Conservation (phyloP, 1,139 yeast species). For the Groenewaldozyma sp. region DNA sequence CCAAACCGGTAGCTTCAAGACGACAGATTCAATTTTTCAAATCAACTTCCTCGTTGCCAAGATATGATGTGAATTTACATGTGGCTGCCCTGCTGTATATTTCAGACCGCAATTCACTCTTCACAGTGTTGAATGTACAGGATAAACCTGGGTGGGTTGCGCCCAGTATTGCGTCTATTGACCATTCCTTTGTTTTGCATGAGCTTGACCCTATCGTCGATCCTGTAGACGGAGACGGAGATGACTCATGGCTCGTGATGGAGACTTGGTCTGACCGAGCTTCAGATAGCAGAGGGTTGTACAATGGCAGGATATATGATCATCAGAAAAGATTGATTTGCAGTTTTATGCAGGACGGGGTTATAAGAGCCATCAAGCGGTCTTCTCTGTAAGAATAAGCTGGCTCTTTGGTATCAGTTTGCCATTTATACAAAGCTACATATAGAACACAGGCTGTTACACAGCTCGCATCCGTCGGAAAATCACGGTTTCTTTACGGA, state of each 20-base stretch:
- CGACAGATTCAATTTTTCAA: neutral
- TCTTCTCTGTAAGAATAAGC: no score
- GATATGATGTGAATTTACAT: conserved; percentile 22
- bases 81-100: conserved; percentile 26
- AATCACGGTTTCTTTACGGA: no score
- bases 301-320: conserved; percentile 27
- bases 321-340: conserved; percentile 19
- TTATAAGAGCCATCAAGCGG: conserved; percentile 16
- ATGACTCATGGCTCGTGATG: conserved; percentile 25
- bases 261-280: conserved; percentile 27
- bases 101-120: conserved; percentile 29
- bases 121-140: conserved; percentile 25
- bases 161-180: conserved; percentile 25
- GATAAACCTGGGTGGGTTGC: conserved; percentile 14
- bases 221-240: no score
- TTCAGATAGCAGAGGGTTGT: conserved; percentile 25
- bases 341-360: conserved; percentile 30
- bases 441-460: no score
- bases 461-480: no score
- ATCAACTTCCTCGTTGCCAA: conserved; percentile 7
- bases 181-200: conserved; percentile 27
- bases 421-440: no score
- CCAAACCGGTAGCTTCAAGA: neutral
- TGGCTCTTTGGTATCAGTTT: no score
- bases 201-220: conserved; percentile 21